phyloP scores from a whole-genome alignment of 2,329 filamentous ascomycete species.

The Aspergillus tamarii region DNA sequence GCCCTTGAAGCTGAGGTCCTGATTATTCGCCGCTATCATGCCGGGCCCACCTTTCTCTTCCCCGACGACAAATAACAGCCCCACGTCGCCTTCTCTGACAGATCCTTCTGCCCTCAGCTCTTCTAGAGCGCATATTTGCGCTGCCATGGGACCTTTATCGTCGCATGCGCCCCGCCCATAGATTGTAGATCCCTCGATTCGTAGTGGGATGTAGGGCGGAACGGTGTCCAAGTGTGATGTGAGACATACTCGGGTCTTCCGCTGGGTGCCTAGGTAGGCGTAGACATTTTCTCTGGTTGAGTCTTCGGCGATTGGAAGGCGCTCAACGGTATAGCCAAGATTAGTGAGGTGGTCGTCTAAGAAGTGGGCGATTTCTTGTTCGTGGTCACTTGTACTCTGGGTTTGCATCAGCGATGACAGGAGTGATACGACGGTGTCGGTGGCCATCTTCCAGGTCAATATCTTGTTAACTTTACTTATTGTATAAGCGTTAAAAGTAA shows the following conservation, averaged over 20 bases:
- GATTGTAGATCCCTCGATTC: slow-evolving; percentile 53
- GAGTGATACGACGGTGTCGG: slow-evolving; percentile 27
- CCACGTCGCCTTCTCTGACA: slow-evolving; percentile 55
- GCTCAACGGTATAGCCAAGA: slow-evolving; percentile 42
- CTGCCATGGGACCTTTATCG: slow-evolving; percentile 65
- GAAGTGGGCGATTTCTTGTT: slow-evolving; percentile 40
- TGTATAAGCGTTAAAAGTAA: background rate
- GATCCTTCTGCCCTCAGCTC: slow-evolving; percentile 52
- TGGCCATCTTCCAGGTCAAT: background rate
- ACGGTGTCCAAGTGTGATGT: slow-evolving; percentile 55
- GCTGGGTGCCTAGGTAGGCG: slow-evolving; percentile 39
- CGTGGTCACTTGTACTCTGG: slow-evolving; percentile 42
- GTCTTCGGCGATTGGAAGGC: slow-evolving; percentile 36
- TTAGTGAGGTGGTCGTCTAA: slow-evolving; percentile 34
- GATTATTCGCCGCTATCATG: slow-evolving; percentile 55
- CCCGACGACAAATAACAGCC: slow-evolving; percentile 65
- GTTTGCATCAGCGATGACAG: slow-evolving; percentile 41
- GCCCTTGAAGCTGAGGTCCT: slow-evolving; percentile 48
- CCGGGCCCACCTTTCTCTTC: slow-evolving; percentile 61
- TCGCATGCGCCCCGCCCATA: slow-evolving; percentile 70
- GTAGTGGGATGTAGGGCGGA: slow-evolving; percentile 73
- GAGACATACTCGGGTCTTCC: slow-evolving; percentile 36
- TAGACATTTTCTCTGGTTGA: slow-evolving; percentile 44
- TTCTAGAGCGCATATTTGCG: slow-evolving; percentile 71
- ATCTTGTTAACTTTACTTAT: background rate